A percentile compares a stretch with the other conserved stretches of the same genome.
Evolutionary conservation across 768 basidiomycete species (phyloP).

Genomic region (Cystofilobasidium bisporidii): DNA sequence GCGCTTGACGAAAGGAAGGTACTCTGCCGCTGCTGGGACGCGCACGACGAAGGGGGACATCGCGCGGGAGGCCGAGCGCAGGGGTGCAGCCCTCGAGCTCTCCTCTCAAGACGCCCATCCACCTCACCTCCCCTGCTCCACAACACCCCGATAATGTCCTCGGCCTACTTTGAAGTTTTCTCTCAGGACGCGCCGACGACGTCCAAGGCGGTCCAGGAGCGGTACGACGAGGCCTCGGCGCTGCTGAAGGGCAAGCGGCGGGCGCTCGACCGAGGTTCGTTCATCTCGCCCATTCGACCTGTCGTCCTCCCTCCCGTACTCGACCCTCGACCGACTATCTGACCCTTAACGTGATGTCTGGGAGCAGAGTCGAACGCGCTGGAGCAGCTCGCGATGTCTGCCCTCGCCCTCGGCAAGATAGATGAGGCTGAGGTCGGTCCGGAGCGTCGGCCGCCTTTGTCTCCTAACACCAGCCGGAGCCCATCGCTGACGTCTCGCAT

Average conservation of each 20-base stretch:
- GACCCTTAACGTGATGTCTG: background rate
- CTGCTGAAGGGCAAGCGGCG: constrained; percentile 9
- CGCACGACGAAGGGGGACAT: too few species aligned
- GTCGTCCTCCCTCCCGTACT: background rate
- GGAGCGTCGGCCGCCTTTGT: background rate
- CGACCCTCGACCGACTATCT: too few species aligned
- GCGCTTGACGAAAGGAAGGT: too few species aligned
- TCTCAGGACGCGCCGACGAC: background rate
- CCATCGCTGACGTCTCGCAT: background rate
- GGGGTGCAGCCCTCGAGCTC: too few species aligned
- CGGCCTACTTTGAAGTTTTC: background rate
- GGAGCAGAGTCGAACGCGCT: constrained; percentile 62
- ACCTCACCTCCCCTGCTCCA: too few species aligned
- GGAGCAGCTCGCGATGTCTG: constrained; percentile 53
- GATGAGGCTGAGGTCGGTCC: constrained; percentile 19
- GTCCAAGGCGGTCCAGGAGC: background rate
- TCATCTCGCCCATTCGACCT: background rate
- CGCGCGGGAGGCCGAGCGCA: too few species aligned
- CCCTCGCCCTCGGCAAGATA: constrained; percentile 22
- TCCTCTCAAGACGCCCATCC: too few species aligned
- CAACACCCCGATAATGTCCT: too few species aligned
- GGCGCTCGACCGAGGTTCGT: background rate
- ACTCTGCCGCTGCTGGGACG: too few species aligned
- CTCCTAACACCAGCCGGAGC: background rate
- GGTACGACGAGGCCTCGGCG: background rate